Evolutionary conservation across 768 basidiomycete genomes (phyloP).

Genomic region (Artomyces pyxidatus): DNA sequence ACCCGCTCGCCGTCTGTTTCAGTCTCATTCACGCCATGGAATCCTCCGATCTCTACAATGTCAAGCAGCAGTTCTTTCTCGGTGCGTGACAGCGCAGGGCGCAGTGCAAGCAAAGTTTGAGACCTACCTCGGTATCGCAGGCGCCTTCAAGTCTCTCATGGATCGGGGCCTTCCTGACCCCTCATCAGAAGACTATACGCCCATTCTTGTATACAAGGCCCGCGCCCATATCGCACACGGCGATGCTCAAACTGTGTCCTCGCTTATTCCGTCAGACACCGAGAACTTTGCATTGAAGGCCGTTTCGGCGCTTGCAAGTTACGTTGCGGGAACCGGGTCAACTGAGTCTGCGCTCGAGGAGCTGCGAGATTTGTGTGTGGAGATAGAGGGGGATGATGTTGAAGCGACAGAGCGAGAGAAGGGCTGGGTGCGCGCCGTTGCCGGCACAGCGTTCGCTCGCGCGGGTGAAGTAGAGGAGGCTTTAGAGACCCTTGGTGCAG

Average conservation of each 20-base stretch:
- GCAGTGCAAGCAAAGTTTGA: background rate
- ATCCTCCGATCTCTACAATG: constrained; percentile 55
- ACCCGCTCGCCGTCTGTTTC: no score
- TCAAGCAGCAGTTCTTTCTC: constrained; percentile 71
- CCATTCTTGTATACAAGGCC: constrained; percentile 67
- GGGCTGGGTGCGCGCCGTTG: constrained; percentile 66
- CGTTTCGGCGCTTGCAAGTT: constrained; percentile 65
- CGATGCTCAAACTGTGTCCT: constrained; percentile 45
- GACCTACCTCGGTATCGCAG: constrained; percentile 23
- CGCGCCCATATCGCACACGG: constrained; percentile 70
- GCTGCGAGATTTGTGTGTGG: constrained; percentile 77
- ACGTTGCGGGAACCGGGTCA: constrained; percentile 36
- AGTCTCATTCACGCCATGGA: no score
- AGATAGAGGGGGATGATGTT: constrained; percentile 74
- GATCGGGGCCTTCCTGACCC: constrained; percentile 48
- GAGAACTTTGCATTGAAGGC: constrained; percentile 68
- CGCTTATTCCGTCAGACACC: constrained; percentile 46
- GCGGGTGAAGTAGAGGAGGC: constrained; percentile 90
- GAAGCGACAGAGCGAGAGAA: constrained; percentile 64
- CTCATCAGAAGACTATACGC: constrained; percentile 54
- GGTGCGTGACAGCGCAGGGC: constrained; percentile 29
- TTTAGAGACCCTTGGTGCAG: constrained; percentile 72
- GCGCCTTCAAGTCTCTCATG: constrained; percentile 61
- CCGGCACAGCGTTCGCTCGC: constrained; percentile 79
- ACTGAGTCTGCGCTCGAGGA: constrained; percentile 61